These are phyloP conservation scores for Trifolium dubium DNA, from an alignment of 306 rosid species.

Conservation along the genomic window DNA sequence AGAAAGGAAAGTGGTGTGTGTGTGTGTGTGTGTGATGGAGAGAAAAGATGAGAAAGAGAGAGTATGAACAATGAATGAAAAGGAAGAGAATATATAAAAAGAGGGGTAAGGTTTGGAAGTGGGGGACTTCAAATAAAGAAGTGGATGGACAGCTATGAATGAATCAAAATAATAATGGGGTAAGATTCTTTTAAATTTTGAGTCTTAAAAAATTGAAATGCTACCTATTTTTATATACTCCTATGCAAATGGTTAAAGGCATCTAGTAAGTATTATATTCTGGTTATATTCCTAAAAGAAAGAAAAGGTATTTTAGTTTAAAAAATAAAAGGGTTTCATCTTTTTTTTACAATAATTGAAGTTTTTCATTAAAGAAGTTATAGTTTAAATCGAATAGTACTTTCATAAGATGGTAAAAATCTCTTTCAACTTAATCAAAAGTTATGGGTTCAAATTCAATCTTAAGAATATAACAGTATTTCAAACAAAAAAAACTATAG, in stretches of 20 bases:
- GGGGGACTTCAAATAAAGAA: constrained; percentile 19
- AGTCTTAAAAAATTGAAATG: constrained; percentile 4
- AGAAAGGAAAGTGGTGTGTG: neutral
- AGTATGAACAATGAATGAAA: constrained; percentile 30
- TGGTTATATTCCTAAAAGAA: neutral
- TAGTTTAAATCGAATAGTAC: too few relatives aligned
- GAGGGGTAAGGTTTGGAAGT: constrained; percentile 23
- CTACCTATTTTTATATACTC: neutral
- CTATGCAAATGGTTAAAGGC: constrained; percentile 15
- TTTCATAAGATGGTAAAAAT: too few relatives aligned
- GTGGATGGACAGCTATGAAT: constrained; percentile 43
- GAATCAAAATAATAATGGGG: constrained; percentile 47
- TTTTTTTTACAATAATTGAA: neutral
- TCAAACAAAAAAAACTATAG: neutral
- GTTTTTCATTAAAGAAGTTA: neutral
- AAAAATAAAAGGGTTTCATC: neutral
- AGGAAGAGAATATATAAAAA: constrained; percentile 47
- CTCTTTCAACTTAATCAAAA: too few relatives aligned
- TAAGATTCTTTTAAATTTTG: constrained; percentile 54
- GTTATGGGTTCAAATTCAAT: too few relatives aligned
- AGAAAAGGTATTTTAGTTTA: neutral
- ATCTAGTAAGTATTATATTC: neutral
- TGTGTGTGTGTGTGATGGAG: neutral
- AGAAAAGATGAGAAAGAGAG: neutral
- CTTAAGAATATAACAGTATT: too few relatives aligned